Evolutionary conservation across 192 early-diverging fungal species (phyloP), one percentile per base, ranked within the genome.

Genomic region (Tieghemiomyces parasiticus): DNA sequence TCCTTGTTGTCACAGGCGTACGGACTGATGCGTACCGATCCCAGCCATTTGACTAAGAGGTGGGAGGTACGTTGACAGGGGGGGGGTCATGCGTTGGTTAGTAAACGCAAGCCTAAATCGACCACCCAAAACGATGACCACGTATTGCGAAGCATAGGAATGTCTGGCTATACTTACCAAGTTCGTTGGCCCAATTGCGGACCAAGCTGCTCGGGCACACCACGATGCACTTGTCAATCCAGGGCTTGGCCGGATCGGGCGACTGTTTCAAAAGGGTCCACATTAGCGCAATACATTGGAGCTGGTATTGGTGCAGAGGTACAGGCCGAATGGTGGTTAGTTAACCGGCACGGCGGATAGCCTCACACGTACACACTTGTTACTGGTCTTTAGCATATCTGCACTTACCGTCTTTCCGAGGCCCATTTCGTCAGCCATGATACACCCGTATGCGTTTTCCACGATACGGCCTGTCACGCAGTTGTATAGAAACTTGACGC

Each of bases 351-450:
- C n/a, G n/a, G n/a, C n/a, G n/a, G n/a, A n/a, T n/a, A n/a, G n/a
- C n/a, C n/a, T n/a, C n/a, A n/a, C n/a, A n/a, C n/a, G n/a, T n/a
- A n/a, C n/a, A n/a, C n/a, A n/a, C n/a, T n/a, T n/a, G n/a, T n/a
- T n/a, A n/a, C n/a, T n/a, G n/a, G n/a, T n/a, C n/a, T n/a, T n/a
- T n/a, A n/a, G n/a, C n/a, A n/a, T n/a, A n/a, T n/a, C n/a, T n/a
- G n/a, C n/a, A n/a, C 72, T 58, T 78, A 81, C 80, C 2, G 89
- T 90, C 67, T 91, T 91, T 30, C 89, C 88, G 25, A 91, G 66
- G 25, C 88, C 88, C 88, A 97, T 95, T 64, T 99, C 97, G 71
- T 99, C 97, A 1, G 97, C 97, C 93, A 98, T 97, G 54, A 99
- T 99, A 61, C 91, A 95, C 61, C 94, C 97, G 65, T 77, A 89